A percentile compares a stretch with the other conserved stretches of the same genome.
phyloP scores from a whole-genome alignment of 2,329 filamentous ascomycete species.

The Cladophialophora psammophila region DNA sequence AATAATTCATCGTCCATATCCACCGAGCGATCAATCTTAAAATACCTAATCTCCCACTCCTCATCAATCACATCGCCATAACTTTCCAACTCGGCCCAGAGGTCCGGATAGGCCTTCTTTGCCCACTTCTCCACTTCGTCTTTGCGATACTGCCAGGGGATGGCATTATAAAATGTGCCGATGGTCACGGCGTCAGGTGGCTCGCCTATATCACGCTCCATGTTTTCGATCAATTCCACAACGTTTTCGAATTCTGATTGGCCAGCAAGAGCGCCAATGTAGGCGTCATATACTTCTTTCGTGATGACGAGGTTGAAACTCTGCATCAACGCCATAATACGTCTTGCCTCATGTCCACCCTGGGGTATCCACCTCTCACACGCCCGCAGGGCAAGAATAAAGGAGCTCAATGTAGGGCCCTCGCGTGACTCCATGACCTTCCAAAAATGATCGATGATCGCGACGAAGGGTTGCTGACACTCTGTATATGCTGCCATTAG shows the following conservation, averaged over 20 bases:
- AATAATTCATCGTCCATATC: constrained; percentile 38
- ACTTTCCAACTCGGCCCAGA: constrained; percentile 70
- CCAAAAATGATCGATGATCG: constrained; percentile 81
- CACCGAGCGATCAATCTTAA: constrained; percentile 40
- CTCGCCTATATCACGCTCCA: constrained; percentile 70
- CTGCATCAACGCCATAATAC: constrained; percentile 64
- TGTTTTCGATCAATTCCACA: constrained; percentile 69
- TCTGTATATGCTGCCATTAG: constrained; percentile 85
- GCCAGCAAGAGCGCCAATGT: constrained; percentile 76
- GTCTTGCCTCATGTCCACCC: constrained; percentile 56
- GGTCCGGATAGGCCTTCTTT: constrained; percentile 68
- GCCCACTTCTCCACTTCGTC: constrained; percentile 77
- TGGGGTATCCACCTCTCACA: constrained; percentile 68
- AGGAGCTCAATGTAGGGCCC: constrained; percentile 81
- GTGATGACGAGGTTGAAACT: constrained; percentile 81
- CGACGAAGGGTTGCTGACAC: constrained; percentile 65
- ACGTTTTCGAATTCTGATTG: constrained; percentile 75
- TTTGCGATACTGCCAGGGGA: constrained; percentile 71
- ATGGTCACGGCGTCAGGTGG: constrained; percentile 73
- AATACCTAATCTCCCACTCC: constrained; percentile 41
- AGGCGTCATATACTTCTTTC: constrained; percentile 74
- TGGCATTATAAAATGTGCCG: constrained; percentile 76
- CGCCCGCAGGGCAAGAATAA: constrained; percentile 80
- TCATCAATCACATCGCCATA: constrained; percentile 41
- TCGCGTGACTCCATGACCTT: constrained; percentile 82